Base-by-base conservation (phyloP, 2,329 filamentous ascomycete species). In the Fusarium sp. region DNA sequence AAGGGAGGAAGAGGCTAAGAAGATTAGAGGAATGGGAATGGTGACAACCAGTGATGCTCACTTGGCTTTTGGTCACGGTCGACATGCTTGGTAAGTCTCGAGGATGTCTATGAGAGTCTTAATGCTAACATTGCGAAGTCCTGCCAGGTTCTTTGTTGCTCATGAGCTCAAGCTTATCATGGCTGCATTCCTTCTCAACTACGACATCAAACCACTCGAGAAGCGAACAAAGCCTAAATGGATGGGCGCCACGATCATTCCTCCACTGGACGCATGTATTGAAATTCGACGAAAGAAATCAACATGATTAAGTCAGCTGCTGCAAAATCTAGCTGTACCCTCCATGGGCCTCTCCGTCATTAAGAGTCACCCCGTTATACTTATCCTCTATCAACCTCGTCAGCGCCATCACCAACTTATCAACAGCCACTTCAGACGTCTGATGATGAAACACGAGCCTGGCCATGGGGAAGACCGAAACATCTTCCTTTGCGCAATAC, bases 31-130 rank as follows among this genome's bases (percentile, higher is more conserved):
- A 3, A 41, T 86, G 22, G 85, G 87, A 7, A 85, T 90, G 82
- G 86, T 89, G 18, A 87, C 87, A 10, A 89, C 88, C 5, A 86
- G 85, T 41, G 81, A 86, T 42, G 77, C 81, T 13, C 86, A 88
- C 72, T 77, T 90, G 26, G 82, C 86, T 0, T 91, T 91, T 78
- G 88, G 89, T 0, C 87, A 90, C 68, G 89, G 89, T 13, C 82
- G 86, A 69, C 88, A 90, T 76, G 87, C 85, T 5, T 87, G 80
- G 80, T 81, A 45, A 75, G 79, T 70, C 38, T 54, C 10, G 4
- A 78, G 8, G 10, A 1, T 5, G 5, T 15, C 3, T 8, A 22
- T 14, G 8, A n/a, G 5, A 20, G 17, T 39, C 7, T 30, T 30
- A 6, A 26, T 30, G 39, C 28, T 55, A 22, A 63, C 12, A 22